Percentiles rank a stretch among this genome's conserved stretches.
Conservation (phyloP, 139 green algal genomes). For the Tetradesmus lagerheimii region DNA sequence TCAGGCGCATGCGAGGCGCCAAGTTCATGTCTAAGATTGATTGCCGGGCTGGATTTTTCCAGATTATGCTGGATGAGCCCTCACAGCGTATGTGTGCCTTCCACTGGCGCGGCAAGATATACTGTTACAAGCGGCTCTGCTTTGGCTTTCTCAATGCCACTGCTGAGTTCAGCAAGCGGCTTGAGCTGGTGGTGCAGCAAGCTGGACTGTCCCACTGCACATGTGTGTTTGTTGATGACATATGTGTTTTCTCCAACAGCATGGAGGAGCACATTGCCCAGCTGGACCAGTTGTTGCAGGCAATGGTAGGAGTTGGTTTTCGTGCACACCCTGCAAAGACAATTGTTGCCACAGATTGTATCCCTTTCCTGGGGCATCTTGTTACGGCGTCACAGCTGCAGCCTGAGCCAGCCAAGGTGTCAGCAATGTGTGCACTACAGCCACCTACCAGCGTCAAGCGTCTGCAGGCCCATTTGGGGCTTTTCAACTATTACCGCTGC, state of each 20-base stretch:
- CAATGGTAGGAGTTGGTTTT: conserved; percentile 21
- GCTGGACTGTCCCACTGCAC: background rate
- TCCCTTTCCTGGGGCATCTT: conserved; percentile 60
- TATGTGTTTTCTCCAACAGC: background rate
- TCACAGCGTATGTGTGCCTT: conserved; percentile 45
- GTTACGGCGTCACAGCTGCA: conserved; percentile 39
- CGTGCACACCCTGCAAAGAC: conserved; percentile 50
- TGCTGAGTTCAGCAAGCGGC: conserved; percentile 14
- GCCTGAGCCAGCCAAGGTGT: conserved; percentile 49
- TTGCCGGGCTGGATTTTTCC: conserved; percentile 49
- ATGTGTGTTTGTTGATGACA: conserved; percentile 53
- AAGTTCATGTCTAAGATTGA: conserved; percentile 58
- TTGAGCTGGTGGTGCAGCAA: conserved; percentile 22
- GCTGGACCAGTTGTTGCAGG: conserved; percentile 13
- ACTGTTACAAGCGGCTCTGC: conserved; percentile 12
- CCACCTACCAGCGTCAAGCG: conserved; percentile 45
- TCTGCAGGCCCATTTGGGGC: conserved; percentile 48
- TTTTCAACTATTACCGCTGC: conserved; percentile 55
- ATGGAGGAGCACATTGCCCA: conserved; percentile 27
- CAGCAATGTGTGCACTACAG: conserved; percentile 50
- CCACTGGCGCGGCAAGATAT: conserved; percentile 13
- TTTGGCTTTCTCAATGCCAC: conserved; percentile 43
- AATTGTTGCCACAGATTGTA: background rate
- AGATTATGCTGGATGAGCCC: conserved; percentile 18
- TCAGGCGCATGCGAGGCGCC: conserved; percentile 17